Base-by-base conservation (phyloP, 805 yeast genomes). In the Metschnikowia picachoensis region DNA sequence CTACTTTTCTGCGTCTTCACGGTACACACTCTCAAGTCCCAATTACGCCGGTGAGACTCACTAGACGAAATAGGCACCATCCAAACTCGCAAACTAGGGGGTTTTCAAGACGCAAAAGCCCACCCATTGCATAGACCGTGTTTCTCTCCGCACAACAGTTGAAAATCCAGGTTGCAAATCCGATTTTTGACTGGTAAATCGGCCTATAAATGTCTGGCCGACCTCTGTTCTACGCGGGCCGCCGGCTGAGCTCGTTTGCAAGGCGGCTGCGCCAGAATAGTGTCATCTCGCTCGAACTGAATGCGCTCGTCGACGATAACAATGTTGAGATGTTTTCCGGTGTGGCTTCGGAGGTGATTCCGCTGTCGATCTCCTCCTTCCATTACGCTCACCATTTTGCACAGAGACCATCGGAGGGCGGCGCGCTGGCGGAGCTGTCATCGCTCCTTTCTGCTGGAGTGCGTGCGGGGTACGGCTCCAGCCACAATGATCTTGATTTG, bases 311-410 rank as follows among this genome's bases (percentile, higher is more conserved):
- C 25, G 87, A 83, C 44, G 87, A 80, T 40, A 84, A 84, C 60
- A 79, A 69, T 56, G 73, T 79, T 15, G 95, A 86, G 61, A 80
- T 84, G 70, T 86, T 77, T 61, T 80, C 87, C 3, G 95, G 95
- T 43, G 91, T 86, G 1, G 85, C 86, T 0, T 78, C 86, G 2
- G 88, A 83, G 52, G 77, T 81, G 38, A 79, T 86, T 37, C 95
- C 95, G 2, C 81, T 89, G 15, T 84, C 92, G 1, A 82, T 86
- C 50, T 79, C 87, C 0, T 79, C 90, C 3, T 83, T 86, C 59
- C 92, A 86, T 57, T 87, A 83, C 53, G 80, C 81, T 17, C 85
- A 80, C 58, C 80, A 76, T 36, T 72, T 78, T 44, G 44, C 52
- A 27, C 55, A 53, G 39, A 47, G 64, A 37, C 51, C 55, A 60